Conservation (phyloP, 768 basidiomycete genomes). For the Asterophora parasitica region DNA sequence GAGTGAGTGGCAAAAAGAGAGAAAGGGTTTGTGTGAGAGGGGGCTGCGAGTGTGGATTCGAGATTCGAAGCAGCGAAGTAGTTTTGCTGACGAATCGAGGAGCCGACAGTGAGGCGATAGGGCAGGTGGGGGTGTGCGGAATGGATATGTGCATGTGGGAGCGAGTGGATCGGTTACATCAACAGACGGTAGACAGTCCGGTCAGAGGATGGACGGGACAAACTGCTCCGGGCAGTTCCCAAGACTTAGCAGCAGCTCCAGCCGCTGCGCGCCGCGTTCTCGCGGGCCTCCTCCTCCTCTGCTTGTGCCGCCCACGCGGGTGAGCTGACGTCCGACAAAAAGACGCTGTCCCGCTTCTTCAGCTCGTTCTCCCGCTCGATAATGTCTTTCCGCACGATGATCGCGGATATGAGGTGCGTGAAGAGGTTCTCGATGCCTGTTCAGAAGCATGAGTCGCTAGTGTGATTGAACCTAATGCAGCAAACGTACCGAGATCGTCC, state of each 20-base stretch:
- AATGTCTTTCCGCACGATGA: slow-evolving; percentile 70
- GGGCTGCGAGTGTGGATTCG: background rate
- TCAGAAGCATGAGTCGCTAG: background rate
- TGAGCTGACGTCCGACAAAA: slow-evolving; percentile 56
- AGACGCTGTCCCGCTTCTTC: slow-evolving; percentile 80
- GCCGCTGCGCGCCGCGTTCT: slow-evolving; percentile 43
- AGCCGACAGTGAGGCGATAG: slow-evolving; percentile 8
- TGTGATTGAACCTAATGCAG: slow-evolving; percentile 9
- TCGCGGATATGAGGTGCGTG: slow-evolving; percentile 70
- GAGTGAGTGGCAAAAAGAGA: background rate
- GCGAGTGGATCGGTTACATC: background rate
- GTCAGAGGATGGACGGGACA: slow-evolving; percentile 1
- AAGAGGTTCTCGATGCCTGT: slow-evolving; percentile 80
- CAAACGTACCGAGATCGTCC: slow-evolving; percentile 68
- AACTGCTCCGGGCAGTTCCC: slow-evolving; percentile 7
- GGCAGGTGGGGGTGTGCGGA: slow-evolving; percentile 1
- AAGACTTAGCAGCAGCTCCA: slow-evolving; percentile 69
- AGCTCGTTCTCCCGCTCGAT: slow-evolving; percentile 81
- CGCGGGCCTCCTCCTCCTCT: slow-evolving; percentile 71
- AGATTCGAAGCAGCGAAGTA: background rate
- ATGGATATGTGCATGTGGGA: background rate
- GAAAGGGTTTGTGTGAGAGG: background rate
- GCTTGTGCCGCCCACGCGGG: slow-evolving; percentile 79
- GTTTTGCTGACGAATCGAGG: slow-evolving; percentile 2
- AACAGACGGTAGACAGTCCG: background rate